These are phyloP conservation scores for Oxalis stricta DNA, from an alignment of 441 rosid genomes.

Conservation along the genomic window DNA sequence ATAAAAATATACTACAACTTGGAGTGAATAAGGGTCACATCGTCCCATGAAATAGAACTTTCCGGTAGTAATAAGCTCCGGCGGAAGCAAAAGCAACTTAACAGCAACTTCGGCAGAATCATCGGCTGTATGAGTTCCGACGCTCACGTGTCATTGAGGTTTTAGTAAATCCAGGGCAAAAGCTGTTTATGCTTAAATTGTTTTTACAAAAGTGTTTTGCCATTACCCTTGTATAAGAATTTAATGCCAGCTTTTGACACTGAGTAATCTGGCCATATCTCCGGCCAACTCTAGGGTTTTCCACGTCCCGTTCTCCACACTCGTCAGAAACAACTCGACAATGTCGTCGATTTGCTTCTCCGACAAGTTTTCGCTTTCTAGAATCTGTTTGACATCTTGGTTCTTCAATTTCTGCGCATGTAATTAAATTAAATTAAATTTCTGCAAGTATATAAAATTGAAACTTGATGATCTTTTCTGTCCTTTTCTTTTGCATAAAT, in stretches of 20 bases:
- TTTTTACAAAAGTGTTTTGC: constrained; percentile 26
- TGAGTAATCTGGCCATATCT: constrained; percentile 72
- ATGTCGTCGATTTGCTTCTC: constrained; percentile 34
- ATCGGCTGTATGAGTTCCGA: constrained; percentile 52
- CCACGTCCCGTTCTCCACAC: constrained; percentile 55
- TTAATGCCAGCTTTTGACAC: constrained; percentile 77
- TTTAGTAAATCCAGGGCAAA: constrained; percentile 79
- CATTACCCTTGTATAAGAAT: constrained; percentile 56
- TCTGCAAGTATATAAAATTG: too few species aligned
- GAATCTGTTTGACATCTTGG: constrained; percentile 28
- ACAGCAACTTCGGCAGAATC: constrained; percentile 36
- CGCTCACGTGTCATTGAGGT: constrained; percentile 72
- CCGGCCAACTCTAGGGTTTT: constrained; percentile 65
- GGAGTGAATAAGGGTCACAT: constrained; percentile 19
- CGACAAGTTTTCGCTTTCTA: constrained; percentile 26
- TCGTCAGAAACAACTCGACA: constrained; percentile 26
- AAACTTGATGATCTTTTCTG: too few species aligned
- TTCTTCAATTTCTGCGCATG: constrained; percentile 53
- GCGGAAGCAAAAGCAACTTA: constrained; percentile 39
- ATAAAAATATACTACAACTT: constrained; percentile 12
- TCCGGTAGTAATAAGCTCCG: constrained; percentile 32
- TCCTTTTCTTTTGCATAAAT: too few species aligned
- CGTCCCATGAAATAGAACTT: constrained; percentile 41
- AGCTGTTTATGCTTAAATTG: constrained; percentile 44
- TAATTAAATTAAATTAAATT: too few species aligned